phyloP scores from a whole-genome alignment of 2,329 filamentous ascomycete genomes.

The Neofusicoccum cordaticola region DNA sequence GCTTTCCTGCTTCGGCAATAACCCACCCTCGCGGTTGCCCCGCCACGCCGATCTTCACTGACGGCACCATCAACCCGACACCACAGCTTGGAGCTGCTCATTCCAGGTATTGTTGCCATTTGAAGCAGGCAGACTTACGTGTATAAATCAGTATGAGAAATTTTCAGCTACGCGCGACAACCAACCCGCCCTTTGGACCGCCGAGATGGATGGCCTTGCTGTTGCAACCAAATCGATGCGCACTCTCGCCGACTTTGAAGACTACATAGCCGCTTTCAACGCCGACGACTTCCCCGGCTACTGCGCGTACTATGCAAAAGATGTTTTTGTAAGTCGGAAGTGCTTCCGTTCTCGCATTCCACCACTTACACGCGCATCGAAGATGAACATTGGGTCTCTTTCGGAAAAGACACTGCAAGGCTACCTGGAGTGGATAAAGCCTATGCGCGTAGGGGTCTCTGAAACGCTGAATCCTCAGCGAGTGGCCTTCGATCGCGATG shows the following conservation, averaged over 20 bases:
- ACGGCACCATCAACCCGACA: no score
- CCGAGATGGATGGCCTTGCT: not conserved
- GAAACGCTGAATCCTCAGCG: not conserved
- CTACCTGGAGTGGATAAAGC: no score
- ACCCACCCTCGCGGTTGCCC: no score
- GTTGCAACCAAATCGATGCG: not conserved
- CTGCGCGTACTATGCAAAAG: not conserved
- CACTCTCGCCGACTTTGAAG: not conserved
- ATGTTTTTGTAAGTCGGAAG: not conserved
- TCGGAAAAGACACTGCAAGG: no score
- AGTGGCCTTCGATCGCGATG: not conserved
- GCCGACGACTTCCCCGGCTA: not conserved
- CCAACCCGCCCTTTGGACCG: no score
- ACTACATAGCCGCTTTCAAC: not conserved
- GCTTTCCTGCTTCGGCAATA: no score
- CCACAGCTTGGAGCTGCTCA: no score
- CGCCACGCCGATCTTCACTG: no score
- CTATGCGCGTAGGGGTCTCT: not conserved
- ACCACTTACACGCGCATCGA: no score
- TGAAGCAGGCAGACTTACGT: no score
- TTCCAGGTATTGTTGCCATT: no score
- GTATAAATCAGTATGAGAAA: not conserved
- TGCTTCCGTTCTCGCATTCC: not conserved
- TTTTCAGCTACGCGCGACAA: not conserved
- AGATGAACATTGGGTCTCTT: no score